Conservation (phyloP, 2,329 filamentous ascomycete genomes). For the Verticillium nubilum region DNA sequence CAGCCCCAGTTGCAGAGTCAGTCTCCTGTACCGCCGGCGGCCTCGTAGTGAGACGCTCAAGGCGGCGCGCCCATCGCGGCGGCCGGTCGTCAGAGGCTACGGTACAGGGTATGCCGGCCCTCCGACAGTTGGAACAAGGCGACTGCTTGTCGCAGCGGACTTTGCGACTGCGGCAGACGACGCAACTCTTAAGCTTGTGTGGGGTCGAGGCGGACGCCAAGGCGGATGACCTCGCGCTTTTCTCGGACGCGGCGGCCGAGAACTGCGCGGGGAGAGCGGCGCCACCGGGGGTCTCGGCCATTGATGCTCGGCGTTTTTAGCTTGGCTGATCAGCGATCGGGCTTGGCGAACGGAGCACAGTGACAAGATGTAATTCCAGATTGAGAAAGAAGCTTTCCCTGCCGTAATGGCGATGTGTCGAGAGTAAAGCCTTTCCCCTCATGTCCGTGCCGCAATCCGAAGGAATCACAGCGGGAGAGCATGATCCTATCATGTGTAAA, state of each 20-base stretch:
- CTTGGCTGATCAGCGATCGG: background rate
- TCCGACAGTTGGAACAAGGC: conserved; percentile 52
- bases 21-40: background rate
- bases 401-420: too few species aligned
- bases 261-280: background rate
- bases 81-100: conserved; percentile 42
- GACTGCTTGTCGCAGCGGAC: conserved; percentile 52
- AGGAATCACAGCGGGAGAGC: too few species aligned
- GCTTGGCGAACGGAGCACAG: background rate
- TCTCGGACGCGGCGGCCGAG: conserved; percentile 16
- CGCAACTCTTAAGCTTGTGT: conserved; percentile 40
- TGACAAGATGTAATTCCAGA: background rate
- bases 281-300: background rate
- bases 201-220: background rate
- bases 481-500: too few species aligned
- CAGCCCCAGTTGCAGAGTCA: conserved; percentile 17
- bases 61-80: conserved; percentile 48
- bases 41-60: conserved; percentile 35
- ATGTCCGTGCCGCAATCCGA: too few species aligned
- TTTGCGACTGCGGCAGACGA: conserved; percentile 47
- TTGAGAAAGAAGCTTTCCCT: too few species aligned
- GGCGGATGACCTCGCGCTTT: conserved; percentile 11
- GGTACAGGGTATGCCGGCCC: conserved; percentile 46
- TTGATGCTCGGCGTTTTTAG: background rate
- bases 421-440: too few species aligned